Base-by-base conservation (phyloP, 257 asterid genomes). In the Asclepias syriaca region DNA sequence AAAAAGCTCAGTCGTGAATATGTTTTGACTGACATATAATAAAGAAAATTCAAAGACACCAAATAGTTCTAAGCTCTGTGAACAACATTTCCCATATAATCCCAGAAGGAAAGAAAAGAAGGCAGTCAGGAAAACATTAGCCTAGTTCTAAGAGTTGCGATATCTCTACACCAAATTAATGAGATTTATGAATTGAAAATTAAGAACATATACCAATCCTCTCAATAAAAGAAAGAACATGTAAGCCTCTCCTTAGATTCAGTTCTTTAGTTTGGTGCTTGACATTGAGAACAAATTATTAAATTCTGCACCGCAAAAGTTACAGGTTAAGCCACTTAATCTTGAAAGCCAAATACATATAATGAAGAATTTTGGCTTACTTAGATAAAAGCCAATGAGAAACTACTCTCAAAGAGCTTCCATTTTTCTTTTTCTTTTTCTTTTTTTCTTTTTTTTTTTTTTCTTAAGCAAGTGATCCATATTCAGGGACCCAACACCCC, bases 1-100 rank as follows among this genome's bases (percentile, higher is more conserved):
- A 87, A 67, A 59, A 72, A 61, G 56, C 67, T 70, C 48, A 68
- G 60, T 29, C 45, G 7, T 48, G 10, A 21, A 22, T 19, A 68
- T 12, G 39, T 48, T 43, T 67, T 43, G 37, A 66, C 58, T 43
- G 8, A 49, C 39, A 24, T 22, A 67, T 24, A 9, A 8, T 34
- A 19, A 3, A 22, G 71, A 16, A 48, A 45, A 3, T 50, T 16
- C 27, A 46, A 51, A 22, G 49, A 29, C 13, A 48, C 50, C 50
- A 24, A 68, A 22, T 27, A 7, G 16, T 27, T 54, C 48, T 24
- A 27, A 53, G 24, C 43, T 24, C 8, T 11, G 46, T 43, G 14
- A 15, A 37, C 21, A 40, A 56, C 18, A 8, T 45, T 34, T 32
- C 54, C 40, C 27, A 24, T 2, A 43, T 37, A 70, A 58, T 14